Conservation (phyloP, 1,139 yeast species). For the Hyphopichia burtonii region DNA sequence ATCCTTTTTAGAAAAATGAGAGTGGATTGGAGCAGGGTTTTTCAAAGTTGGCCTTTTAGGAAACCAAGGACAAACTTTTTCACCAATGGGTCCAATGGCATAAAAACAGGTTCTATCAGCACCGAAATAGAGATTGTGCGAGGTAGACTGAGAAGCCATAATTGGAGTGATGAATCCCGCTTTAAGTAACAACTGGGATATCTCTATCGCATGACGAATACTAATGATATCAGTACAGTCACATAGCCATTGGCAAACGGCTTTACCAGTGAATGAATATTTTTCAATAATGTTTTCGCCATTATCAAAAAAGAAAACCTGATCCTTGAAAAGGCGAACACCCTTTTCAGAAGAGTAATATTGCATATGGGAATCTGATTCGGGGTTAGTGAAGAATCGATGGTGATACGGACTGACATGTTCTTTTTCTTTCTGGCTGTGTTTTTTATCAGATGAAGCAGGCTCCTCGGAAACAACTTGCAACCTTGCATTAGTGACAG, state of each 20-base stretch:
- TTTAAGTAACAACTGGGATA: slow-evolving; percentile 57
- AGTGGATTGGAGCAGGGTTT: not conserved
- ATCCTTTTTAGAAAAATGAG: not conserved
- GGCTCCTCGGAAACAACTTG: not conserved
- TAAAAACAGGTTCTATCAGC: slow-evolving; percentile 21
- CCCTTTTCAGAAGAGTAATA: slow-evolving; percentile 73
- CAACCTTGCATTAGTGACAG: not conserved
- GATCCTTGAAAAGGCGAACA: slow-evolving; percentile 53
- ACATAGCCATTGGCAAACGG: slow-evolving; percentile 81
- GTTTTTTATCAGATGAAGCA: not conserved
- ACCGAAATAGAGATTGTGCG: slow-evolving; percentile 10
- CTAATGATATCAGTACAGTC: slow-evolving; percentile 79
- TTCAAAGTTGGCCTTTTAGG: not conserved
- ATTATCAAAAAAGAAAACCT: slow-evolving; percentile 24
- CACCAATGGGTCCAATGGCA: slow-evolving; percentile 18
- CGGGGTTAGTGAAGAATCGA: slow-evolving; percentile 82
- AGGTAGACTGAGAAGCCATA: slow-evolving; percentile 9
- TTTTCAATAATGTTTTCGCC: slow-evolving; percentile 25
- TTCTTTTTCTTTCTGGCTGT: not conserved
- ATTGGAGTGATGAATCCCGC: slow-evolving; percentile 50
- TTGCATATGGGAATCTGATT: slow-evolving; percentile 77
- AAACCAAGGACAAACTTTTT: slow-evolving; percentile 22
- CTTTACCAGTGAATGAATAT: slow-evolving; percentile 69
- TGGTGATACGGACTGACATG: slow-evolving; percentile 67
- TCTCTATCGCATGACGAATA: slow-evolving; percentile 56